Percentiles rank a stretch among this genome's conserved stretches.
Conservation (phyloP, 139 green algal species). For the Tetraselmis chui region DNA sequence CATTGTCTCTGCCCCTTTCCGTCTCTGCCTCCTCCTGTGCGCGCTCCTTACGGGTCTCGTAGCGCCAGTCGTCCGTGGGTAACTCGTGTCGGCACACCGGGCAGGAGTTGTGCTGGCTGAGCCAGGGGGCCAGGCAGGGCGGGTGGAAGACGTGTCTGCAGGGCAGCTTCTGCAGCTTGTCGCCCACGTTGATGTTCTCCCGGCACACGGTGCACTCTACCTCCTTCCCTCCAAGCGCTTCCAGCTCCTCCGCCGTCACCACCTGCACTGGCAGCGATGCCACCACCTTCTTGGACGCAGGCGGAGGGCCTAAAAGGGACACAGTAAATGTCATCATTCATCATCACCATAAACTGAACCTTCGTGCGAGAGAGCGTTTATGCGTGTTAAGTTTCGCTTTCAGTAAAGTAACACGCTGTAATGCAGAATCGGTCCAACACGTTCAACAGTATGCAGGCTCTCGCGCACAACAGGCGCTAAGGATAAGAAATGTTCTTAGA, state of each 20-base stretch:
- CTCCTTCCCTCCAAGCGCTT: conserved; percentile 19
- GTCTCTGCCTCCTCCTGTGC: conserved; percentile 47
- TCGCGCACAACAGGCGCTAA: too few species aligned
- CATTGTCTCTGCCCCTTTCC: conserved; percentile 50
- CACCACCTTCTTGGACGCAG: conserved; percentile 32
- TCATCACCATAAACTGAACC: too few species aligned
- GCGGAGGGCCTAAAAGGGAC: conserved; percentile 21
- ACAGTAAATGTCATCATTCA: too few species aligned
- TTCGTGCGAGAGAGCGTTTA: too few species aligned
- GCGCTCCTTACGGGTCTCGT: conserved; percentile 69
- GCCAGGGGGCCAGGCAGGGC: conserved; percentile 65
- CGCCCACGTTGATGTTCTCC: conserved; percentile 43
- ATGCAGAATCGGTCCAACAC: too few species aligned
- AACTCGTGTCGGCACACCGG: conserved; percentile 63
- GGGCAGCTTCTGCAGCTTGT: conserved; percentile 57
- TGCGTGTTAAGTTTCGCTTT: too few species aligned
- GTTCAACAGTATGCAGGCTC: too few species aligned
- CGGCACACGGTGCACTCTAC: conserved; percentile 38
- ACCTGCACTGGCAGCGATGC: conserved; percentile 20
- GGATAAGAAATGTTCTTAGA: too few species aligned
- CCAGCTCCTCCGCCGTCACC: conserved; percentile 18
- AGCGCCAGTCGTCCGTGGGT: conserved; percentile 55
- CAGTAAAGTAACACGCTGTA: too few species aligned
- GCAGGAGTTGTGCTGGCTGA: conserved; percentile 68
- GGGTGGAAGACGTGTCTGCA: conserved; percentile 70